A percentile compares a stretch with the other conserved stretches of the same genome.
These are phyloP conservation scores for Apophysomyces sp. DNA, from an alignment of 371 early-diverging fungal species.

Conservation along the genomic window DNA sequence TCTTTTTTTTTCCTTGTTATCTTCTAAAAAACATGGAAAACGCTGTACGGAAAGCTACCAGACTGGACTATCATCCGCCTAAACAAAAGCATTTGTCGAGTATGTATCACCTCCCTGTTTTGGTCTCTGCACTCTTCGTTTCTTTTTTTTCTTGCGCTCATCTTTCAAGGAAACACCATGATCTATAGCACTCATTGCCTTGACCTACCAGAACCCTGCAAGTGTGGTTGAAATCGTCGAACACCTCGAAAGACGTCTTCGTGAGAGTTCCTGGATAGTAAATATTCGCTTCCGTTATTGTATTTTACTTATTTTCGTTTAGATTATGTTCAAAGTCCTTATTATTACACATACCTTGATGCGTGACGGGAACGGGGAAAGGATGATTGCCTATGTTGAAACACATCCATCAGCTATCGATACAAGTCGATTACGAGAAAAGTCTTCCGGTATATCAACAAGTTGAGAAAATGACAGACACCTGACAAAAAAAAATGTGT, in stretches of 20 bases:
- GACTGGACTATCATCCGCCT: conserved; percentile 67
- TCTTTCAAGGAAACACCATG: neutral
- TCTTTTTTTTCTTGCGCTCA: neutral
- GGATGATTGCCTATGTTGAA: conserved; percentile 69
- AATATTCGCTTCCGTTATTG: neutral
- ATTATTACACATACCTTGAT: conserved; percentile 82
- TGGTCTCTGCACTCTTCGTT: too few species aligned
- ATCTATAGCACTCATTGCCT: conserved; percentile 42
- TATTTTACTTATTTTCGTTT: conserved; percentile 7
- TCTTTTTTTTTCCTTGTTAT: neutral
- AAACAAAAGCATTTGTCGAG: conserved; percentile 83
- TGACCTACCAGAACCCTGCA: conserved; percentile 40
- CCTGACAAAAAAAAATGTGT: neutral
- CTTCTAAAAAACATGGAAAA: conserved; percentile 54
- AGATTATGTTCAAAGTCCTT: conserved; percentile 88
- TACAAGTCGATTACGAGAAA: conserved; percentile 64
- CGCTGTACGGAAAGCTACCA: conserved; percentile 73
- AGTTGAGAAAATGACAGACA: neutral
- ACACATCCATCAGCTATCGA: conserved; percentile 60
- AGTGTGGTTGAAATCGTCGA: conserved; percentile 55
- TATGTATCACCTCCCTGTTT: conserved; percentile 28
- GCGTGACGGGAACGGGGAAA: conserved; percentile 77
- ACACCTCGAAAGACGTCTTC: conserved; percentile 55
- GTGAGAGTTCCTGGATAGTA: conserved; percentile 82
- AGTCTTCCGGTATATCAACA: conserved; percentile 38